Percentiles rank a stretch among this genome's conserved stretches.
Conservation (phyloP, 352 stramenopile genomes). For the Phytopythium litorale region DNA sequence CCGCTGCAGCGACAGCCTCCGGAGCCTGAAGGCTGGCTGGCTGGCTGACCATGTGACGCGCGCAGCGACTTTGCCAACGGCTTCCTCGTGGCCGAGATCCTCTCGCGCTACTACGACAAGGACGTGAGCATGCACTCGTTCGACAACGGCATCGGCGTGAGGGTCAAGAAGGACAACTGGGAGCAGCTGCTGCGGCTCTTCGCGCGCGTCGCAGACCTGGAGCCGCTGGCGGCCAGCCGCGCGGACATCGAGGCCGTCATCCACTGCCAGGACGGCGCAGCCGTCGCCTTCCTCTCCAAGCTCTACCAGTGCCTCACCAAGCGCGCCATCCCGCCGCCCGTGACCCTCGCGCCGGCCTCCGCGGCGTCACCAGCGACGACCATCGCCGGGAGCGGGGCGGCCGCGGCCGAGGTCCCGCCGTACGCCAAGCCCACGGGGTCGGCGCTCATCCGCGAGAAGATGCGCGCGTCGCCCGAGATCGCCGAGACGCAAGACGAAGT, state of each 20-base stretch:
- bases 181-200: conserved; percentile 85
- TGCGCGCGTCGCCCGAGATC: conserved; percentile 64
- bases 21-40: no score
- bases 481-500: conserved; percentile 68
- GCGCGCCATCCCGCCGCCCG: conserved; percentile 72
- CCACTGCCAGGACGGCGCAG: conserved; percentile 87
- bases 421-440: conserved; percentile 84
- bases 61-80: conserved; percentile 86
- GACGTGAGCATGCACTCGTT: conserved; percentile 92
- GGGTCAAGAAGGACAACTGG: conserved; percentile 92
- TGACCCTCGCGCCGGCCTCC: conserved; percentile 3
- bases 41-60: not conserved
- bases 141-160: conserved; percentile 90
- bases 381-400: conserved; percentile 23
- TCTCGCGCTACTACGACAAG: conserved; percentile 91
- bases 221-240: conserved; percentile 38
- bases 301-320: conserved; percentile 91
- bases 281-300: conserved; percentile 81
- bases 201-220: conserved; percentile 59
- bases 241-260: conserved; percentile 82
- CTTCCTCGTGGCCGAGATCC: conserved; percentile 90
- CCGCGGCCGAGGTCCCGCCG: conserved; percentile 51
- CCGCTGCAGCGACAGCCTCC: not conserved
- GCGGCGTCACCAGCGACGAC: conserved; percentile 11
- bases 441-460: conserved; percentile 80